phyloP scores from a whole-genome alignment of 768 basidiomycete genomes.

The Rickenella mellea region DNA sequence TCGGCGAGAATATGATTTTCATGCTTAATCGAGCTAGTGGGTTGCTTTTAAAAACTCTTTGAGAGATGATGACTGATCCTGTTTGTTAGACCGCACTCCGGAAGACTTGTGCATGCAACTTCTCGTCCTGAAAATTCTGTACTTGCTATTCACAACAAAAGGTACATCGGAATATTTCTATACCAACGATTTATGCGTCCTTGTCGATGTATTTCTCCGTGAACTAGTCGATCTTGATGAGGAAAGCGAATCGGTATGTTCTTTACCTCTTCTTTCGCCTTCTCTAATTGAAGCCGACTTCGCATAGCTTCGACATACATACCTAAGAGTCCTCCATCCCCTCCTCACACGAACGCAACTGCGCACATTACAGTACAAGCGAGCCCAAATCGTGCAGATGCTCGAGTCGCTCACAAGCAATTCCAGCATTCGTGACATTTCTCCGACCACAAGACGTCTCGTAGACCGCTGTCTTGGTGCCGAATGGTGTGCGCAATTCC shows the following conservation, averaged over 20 bases:
- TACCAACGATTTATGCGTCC: constrained; percentile 91
- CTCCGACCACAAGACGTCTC: constrained; percentile 79
- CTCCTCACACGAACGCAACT: constrained; percentile 92
- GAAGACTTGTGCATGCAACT: constrained; percentile 95
- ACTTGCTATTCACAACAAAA: constrained; percentile 88
- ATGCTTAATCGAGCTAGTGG: constrained; percentile 93
- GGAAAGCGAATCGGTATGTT: constrained; percentile 81
- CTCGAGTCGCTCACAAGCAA: constrained; percentile 73
- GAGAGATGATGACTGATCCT: constrained; percentile 3
- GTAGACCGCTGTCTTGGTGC: constrained; percentile 86
- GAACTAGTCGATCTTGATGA: constrained; percentile 89
- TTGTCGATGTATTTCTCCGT: constrained; percentile 96
- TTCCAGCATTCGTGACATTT: constrained; percentile 70
- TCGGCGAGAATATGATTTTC: constrained; percentile 98
- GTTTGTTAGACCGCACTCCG: constrained; percentile 55
- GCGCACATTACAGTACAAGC: constrained; percentile 78
- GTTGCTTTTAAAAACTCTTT: not conserved
- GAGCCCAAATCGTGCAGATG: constrained; percentile 75
- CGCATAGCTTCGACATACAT: constrained; percentile 81
- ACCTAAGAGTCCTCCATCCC: constrained; percentile 91
- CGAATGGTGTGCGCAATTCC: constrained; percentile 75
- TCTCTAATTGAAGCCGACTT: constrained; percentile 1
- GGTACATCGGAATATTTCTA: constrained; percentile 95
- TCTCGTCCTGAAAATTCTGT: constrained; percentile 88
- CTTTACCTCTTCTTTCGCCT: not conserved